phyloP scores from a whole-genome alignment of 352 stramenopile species.

The Poterioochromonas sp. region DNA sequence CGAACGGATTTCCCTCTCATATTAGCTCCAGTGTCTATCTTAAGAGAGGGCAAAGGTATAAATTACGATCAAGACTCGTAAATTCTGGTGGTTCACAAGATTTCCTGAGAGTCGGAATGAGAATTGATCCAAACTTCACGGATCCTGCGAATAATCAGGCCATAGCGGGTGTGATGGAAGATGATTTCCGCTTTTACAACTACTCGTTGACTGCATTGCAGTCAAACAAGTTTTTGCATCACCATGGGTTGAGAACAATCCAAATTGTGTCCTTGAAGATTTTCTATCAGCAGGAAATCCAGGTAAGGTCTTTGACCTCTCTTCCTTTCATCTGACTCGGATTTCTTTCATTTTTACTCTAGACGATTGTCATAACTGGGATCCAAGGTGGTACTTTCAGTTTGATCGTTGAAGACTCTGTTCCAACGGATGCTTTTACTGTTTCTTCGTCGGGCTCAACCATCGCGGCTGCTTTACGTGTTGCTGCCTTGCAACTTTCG shows the following conservation, averaged over 20 bases:
- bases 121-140: background rate
- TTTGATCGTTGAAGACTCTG: background rate
- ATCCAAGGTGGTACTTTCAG: background rate
- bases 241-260: background rate
- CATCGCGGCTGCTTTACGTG: background rate
- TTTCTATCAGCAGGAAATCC: background rate
- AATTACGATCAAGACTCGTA: background rate
- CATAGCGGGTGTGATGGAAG: no score
- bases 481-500: no score
- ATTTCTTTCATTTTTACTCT: background rate
- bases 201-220: background rate
- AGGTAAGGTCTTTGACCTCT: constrained; percentile 17
- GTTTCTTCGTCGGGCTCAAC: background rate
- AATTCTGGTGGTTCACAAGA: background rate
- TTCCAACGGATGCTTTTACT: background rate
- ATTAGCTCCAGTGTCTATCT: no score
- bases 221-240: background rate
- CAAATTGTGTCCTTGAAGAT: background rate
- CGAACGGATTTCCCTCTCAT: no score
- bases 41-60: background rate
- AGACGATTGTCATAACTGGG: background rate
- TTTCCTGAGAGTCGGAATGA: background rate
- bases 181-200: background rate
- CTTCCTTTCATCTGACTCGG: background rate
- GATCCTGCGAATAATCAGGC: background rate